Percentiles rank a stretch among this genome's conserved stretches.
phyloP scores from a whole-genome alignment of 1,284 basidiomycete species.

The Apiotrichum sp. region DNA sequence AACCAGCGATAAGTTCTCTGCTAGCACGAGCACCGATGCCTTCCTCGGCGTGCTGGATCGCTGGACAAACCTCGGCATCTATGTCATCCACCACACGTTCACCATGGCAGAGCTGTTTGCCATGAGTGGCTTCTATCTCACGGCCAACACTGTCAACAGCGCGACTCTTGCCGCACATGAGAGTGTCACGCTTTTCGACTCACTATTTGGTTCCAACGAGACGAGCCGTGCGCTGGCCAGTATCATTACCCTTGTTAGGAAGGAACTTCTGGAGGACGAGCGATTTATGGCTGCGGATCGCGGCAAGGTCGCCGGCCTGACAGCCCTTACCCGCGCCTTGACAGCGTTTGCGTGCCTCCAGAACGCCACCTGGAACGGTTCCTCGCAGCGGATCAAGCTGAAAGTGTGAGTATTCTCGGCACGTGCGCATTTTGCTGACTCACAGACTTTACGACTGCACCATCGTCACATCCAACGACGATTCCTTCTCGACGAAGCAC shows the following conservation, averaged over 20 bases:
- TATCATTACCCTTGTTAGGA: conserved; percentile 50
- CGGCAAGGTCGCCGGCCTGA: conserved; percentile 38
- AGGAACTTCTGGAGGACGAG: conserved; percentile 47
- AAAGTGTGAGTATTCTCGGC: conserved; percentile 37
- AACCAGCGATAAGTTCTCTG: conserved; percentile 10
- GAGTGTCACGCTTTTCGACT: conserved; percentile 51
- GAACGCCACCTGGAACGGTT: conserved; percentile 49
- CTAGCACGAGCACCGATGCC: conserved; percentile 21
- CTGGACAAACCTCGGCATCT: conserved; percentile 53
- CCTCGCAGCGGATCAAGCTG: conserved; percentile 41
- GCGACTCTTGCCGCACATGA: conserved; percentile 49
- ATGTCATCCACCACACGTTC: conserved; percentile 51
- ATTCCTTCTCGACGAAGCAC: conserved; percentile 14
- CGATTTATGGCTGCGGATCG: conserved; percentile 37
- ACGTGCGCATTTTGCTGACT: not conserved
- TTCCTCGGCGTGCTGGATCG: conserved; percentile 49
- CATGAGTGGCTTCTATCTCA: conserved; percentile 51
- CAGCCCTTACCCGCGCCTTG: conserved; percentile 50
- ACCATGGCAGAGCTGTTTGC: conserved; percentile 52
- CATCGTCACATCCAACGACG: conserved; percentile 43
- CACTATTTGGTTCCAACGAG: conserved; percentile 53
- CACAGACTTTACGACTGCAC: conserved; percentile 49
- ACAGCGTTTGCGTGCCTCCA: conserved; percentile 53
- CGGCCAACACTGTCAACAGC: conserved; percentile 39
- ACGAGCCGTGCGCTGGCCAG: conserved; percentile 49